Evolutionary conservation across 148 eudicot species (phyloP), one percentile per base, ranked within the genome.

Genomic region (Diospyros kaki): DNA sequence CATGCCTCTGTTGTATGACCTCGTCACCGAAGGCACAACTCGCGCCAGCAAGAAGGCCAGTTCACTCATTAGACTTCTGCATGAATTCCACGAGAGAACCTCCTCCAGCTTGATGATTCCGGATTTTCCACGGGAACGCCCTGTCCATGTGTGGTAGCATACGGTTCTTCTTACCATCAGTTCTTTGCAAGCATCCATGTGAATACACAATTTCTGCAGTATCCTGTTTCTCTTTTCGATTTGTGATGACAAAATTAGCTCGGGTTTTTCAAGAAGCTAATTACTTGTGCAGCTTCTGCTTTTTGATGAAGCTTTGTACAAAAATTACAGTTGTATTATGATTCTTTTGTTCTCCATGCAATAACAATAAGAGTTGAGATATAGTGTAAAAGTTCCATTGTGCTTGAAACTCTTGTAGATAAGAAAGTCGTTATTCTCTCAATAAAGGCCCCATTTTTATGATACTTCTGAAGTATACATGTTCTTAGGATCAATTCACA

Each of bases 1-100:
- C 0, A 92, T 89, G 88, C 84, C 80, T 66, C 76, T 77, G 38
- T 75, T 95, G 66, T 92, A 92, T 73, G 78, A 92, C 17, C 70
- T 90, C 38, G 78, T 90, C 11, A 63, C 87, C 0, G 87, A 82
- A 13, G 98, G 97, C 14, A 79, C 82, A 12, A 64, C 91, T 55
- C 79, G 87, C 50, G 86, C 88, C 1, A 86, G 86, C 56, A 90
- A 87, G 81, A 94, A 89, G 80, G 96, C 96, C 1, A 82, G 87
- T 54, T 80, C 91, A 4, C 81, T 95, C 62, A 89, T 95, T 58
- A 73, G 84, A 46, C 79, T 90, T 74, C 77, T 95, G 9, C 97
- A 86, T n/a, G 81, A 88, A 18, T 88, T 77, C 75, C 76, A 91
- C 0, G 96, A 89, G 73, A 89, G 81, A 79, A 83, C 84, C 64